Evolutionary conservation across 2,329 filamentous ascomycete species (phyloP), one percentile per base, ranked within the genome.

Genomic region (Stenocarpella maydis): DNA sequence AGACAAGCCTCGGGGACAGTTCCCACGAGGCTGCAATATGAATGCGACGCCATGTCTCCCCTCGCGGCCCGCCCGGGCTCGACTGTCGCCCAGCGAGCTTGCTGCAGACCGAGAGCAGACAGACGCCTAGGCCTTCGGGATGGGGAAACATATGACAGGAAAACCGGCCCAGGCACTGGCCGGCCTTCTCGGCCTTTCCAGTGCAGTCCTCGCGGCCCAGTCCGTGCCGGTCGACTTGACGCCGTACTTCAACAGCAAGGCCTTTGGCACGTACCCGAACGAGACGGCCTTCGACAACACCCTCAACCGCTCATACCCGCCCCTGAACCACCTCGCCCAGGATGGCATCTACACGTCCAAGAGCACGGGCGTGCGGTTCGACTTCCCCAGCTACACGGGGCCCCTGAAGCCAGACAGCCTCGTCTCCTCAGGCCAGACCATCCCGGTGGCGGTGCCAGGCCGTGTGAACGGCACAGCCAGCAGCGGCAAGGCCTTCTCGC

Each of bases 181-280:
- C 3, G 61, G 45, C 64, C 24, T 69, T 37, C 24, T 63, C 12
- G 63, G 67, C 21, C 54, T 71, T 24, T 26, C 61, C 31, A 21
- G 34, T 24, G 21, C 34, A 34, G 63, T 31, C 34, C 41, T 67
- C 15, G 69, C 50, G 24, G 47, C 65, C 21, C 26, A 39, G 74
- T 79, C 78, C 17, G 71, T 77, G 9, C 75, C 74, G 0, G 53
- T 81, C 2, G 74, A 80, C 15, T 73, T 85, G 26, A 74, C 76
- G 0, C 21, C 74, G 0, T 78, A 79, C 50, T 83, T 82, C 75
- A 84, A 86, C 76, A 85, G 85, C 73, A 83, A 83, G 67, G 83
- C 77, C 1, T 85, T 86, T 69, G 82, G 82, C 3, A 77, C 78
- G 0, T 76, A 77, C 15, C 80, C 83, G 0, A 82, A 82, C 2